Evolutionary conservation across 2,329 filamentous ascomycete genomes (phyloP).

Genomic region (Didymella pinodella): DNA sequence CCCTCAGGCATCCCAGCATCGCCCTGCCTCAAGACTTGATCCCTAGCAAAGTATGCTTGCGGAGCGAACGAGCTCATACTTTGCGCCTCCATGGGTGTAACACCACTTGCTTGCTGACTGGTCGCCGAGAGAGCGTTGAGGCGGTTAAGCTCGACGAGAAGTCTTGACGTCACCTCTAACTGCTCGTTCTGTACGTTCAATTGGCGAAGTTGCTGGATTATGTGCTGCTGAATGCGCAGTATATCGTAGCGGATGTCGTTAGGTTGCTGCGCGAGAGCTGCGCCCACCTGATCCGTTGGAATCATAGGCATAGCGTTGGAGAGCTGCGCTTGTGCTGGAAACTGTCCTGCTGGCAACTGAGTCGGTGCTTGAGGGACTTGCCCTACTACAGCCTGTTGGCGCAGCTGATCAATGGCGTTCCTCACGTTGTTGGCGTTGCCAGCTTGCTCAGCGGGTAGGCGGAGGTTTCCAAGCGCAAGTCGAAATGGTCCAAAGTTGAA

Average conservation of each 20-base stretch:
- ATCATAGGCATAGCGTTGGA: slow-evolving; percentile 17
- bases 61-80: slow-evolving; percentile 32
- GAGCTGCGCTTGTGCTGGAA: slow-evolving; percentile 17
- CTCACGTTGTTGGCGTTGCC: slow-evolving; percentile 35
- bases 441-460: slow-evolving; percentile 39
- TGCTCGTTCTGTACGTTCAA: slow-evolving; percentile 46
- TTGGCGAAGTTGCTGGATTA: slow-evolving; percentile 47
- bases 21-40: slow-evolving; percentile 44
- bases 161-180: slow-evolving; percentile 43
- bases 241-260: slow-evolving; percentile 49
- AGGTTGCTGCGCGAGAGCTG: slow-evolving; percentile 39
- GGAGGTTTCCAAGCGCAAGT: slow-evolving; percentile 47
- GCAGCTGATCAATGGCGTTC: slow-evolving; percentile 36
- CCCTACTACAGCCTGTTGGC: slow-evolving; percentile 34
- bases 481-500: slow-evolving; percentile 50
- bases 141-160: slow-evolving; percentile 44
- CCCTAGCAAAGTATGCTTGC: slow-evolving; percentile 46
- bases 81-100: slow-evolving; percentile 36
- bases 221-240: slow-evolving; percentile 48
- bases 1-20: slow-evolving; percentile 48
- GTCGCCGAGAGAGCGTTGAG: slow-evolving; percentile 25
- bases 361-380: slow-evolving; percentile 34
- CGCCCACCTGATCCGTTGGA: slow-evolving; percentile 27
- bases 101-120: slow-evolving; percentile 38
- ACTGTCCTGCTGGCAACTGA: slow-evolving; percentile 27